A percentile compares a stretch with the other conserved stretches of the same genome.
phyloP scores from a whole-genome alignment of 169 alveolate genomes.

The Plasmodium sp. region DNA sequence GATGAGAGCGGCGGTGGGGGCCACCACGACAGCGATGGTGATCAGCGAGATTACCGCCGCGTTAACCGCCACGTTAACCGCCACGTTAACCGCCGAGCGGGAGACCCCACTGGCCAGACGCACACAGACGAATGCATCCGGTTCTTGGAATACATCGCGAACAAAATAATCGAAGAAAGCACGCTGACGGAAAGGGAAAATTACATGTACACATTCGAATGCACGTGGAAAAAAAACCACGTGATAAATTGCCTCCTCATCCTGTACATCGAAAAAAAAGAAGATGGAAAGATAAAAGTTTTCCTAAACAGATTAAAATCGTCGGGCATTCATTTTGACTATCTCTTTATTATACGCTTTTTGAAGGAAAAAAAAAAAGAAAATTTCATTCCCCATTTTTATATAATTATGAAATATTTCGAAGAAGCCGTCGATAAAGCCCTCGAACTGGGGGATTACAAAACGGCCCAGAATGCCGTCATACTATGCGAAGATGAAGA shows the following conservation, averaged over 20 bases:
- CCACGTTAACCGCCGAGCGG: neutral
- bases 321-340: conserved; percentile 57
- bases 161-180: conserved; percentile 64
- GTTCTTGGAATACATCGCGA: conserved; percentile 34
- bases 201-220: conserved; percentile 69
- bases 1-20: neutral
- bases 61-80: neutral
- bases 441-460: conserved; percentile 60
- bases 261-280: conserved; percentile 62
- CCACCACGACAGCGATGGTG: neutral
- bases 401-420: conserved; percentile 70
- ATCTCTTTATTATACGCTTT: conserved; percentile 61
- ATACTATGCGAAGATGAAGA: conserved; percentile 69
- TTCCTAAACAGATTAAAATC: conserved; percentile 56
- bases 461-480: conserved; percentile 69
- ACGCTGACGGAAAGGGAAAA: conserved; percentile 49
- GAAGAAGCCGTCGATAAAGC: conserved; percentile 76
- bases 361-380: conserved; percentile 74
- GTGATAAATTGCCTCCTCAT: conserved; percentile 61
- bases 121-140: conserved; percentile 60
- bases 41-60: neutral
- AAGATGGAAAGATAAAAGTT: conserved; percentile 49
- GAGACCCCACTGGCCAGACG: neutral
- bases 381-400: conserved; percentile 65
- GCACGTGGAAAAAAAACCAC: conserved; percentile 71